Base-by-base conservation (phyloP, 208 protist species). In the Polymyxa betae region DNA sequence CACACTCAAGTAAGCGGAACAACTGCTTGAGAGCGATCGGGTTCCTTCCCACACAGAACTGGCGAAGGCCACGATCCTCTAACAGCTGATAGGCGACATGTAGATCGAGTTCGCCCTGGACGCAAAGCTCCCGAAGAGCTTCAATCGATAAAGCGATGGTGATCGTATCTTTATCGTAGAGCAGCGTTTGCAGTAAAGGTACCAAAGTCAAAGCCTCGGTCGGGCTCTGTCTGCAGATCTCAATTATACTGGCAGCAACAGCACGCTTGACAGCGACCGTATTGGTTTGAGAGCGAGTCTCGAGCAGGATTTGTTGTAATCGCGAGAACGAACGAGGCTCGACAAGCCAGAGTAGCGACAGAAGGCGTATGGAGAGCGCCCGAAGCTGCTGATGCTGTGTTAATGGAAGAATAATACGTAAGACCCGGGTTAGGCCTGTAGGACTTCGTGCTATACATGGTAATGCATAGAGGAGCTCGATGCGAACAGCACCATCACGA, bases 21-120 rank as follows among this genome's bases (percentile, higher is more conserved):
- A 82, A n/a, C 5, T 82, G 5, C 16, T 20, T 35, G 35, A 82
- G 5, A 35, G 72, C 72, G 72, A 43, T 40, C 40, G 72, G 72
- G 5, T 82, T 35, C 10, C 72, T 5, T 20, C 72, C 72, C 5
- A 82, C 72, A 43, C 72, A 82, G 72, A 82, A 82, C 72, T 82
- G 72, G n/a, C 72, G 72, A 82, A 82, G 5, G 16, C n/a, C 16
- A 5, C 72, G 72, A 12, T 35, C 10, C n/a, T 82, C 72, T 5
- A 82, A n/a, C 5, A 82, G 12, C 35, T 5, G 16, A n/a, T 40
- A 82, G 16, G 35, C 72, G 72, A 82, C n/a, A 35, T 43, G 35
- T 5, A 82, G 35, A n/a, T 82, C 72, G 40, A 82, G 72, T 45
- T 38, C 5, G n/a, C 16, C 5, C 72, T 35, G 40, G 5, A 40